Conservation (phyloP, 2,329 filamentous ascomycete species). For the Chalaropsis thielavioides region DNA sequence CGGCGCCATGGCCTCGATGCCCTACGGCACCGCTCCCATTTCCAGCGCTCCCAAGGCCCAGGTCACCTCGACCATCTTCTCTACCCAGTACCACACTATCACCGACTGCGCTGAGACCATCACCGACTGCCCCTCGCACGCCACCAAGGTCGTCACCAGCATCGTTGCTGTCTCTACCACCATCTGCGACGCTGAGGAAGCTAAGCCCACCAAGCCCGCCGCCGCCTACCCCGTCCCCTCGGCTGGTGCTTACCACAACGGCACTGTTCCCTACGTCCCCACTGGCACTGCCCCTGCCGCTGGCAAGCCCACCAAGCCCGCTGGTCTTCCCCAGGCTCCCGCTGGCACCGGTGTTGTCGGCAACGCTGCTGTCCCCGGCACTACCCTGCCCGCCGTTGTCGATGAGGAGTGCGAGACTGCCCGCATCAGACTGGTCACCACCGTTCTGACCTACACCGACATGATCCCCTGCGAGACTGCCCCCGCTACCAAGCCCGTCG, state of each 20-base stretch:
- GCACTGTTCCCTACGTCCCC: conserved; percentile 16
- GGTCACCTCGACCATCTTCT: conserved; percentile 38
- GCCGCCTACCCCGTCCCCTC: conserved; percentile 11
- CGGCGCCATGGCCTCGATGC: conserved; percentile 31
- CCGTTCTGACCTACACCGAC: conserved; percentile 33
- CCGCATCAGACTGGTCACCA: conserved; percentile 38
- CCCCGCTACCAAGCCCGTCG: conserved; percentile 22
- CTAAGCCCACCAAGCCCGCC: conserved; percentile 9
- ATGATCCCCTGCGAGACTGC: conserved; percentile 28
- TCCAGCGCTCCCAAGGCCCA: conserved; percentile 28
- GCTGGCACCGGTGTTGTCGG: conserved; percentile 10
- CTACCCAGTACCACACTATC: conserved; percentile 45
- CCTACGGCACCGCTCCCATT: conserved; percentile 20
- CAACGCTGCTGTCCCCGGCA: conserved; percentile 17
- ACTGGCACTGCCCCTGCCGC: conserved; percentile 14
- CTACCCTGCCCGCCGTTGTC: conserved; percentile 20
- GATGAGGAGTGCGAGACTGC: conserved; percentile 24
- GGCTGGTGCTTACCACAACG: conserved; percentile 17
- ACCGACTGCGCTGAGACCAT: conserved; percentile 46
- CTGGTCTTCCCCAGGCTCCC: conserved; percentile 15
- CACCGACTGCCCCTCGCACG: conserved; percentile 43
- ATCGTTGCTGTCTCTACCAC: conserved; percentile 29
- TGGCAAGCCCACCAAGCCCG: neutral
- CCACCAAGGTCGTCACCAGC: conserved; percentile 27
- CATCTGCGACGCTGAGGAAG: conserved; percentile 26